Percentiles rank a stretch among this genome's conserved stretches.
Evolutionary conservation across 345 rosid genomes (phyloP).

Genomic region (Aethionema arabicum): DNA sequence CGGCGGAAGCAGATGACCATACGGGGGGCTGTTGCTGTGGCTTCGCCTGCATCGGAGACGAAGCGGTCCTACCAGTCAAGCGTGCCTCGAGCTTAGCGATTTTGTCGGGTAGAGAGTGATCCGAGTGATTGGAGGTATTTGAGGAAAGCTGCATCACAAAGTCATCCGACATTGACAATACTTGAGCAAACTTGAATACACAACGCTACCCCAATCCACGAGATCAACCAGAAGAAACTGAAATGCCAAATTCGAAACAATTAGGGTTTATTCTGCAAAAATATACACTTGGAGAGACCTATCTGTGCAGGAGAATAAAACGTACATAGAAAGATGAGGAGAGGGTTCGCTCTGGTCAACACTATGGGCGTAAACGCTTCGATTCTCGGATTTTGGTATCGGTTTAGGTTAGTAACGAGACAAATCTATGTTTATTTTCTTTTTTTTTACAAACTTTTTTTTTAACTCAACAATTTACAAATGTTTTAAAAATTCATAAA

Average conservation of each 20-base stretch:
- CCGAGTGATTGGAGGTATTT: slow-evolving; percentile 95
- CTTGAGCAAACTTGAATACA: slow-evolving; percentile 17
- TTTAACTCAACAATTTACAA: too few relatives aligned
- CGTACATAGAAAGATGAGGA: too few relatives aligned
- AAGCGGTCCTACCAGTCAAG: slow-evolving; percentile 75
- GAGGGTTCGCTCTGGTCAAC: too few relatives aligned
- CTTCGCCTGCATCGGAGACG: slow-evolving; percentile 31
- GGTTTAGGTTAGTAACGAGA: too few relatives aligned
- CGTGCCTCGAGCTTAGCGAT: slow-evolving; percentile 99
- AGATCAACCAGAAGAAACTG: slow-evolving; percentile 15
- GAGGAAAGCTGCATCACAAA: slow-evolving; percentile 88
- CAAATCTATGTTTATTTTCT: too few relatives aligned
- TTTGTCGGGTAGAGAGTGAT: slow-evolving; percentile 87
- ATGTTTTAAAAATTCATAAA: too few relatives aligned
- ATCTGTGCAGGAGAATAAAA: too few relatives aligned
- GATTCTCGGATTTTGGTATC: too few relatives aligned
- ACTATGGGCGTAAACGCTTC: too few relatives aligned
- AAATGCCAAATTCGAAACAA: background rate
- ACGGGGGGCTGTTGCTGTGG: slow-evolving; percentile 41
- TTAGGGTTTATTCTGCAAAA: slow-evolving; percentile 27
- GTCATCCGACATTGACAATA: slow-evolving; percentile 78
- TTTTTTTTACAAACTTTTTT: too few relatives aligned
- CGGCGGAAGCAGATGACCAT: too few relatives aligned
- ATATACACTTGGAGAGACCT: slow-evolving; percentile 10
- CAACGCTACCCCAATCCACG: slow-evolving; percentile 3